Evolutionary conservation across 139 green algal genomes (phyloP).

Genomic region (Microglena sp.): DNA sequence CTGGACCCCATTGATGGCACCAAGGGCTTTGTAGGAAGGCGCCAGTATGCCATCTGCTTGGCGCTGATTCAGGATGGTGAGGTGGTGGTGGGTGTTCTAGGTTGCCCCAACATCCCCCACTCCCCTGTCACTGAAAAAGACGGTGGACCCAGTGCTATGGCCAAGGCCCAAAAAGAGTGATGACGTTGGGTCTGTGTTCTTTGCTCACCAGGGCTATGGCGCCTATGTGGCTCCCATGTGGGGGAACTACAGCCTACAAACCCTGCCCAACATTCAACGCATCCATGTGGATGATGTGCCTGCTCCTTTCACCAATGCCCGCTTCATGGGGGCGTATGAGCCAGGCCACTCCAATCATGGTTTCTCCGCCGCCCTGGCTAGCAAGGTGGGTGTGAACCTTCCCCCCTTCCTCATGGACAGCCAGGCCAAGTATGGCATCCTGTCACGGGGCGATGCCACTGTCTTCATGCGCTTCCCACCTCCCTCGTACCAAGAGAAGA

Average conservation of each 20-base stretch:
- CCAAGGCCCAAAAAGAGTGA: neutral
- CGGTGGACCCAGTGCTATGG: neutral
- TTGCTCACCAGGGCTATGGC: too few species aligned
- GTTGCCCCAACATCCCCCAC: conserved; percentile 88
- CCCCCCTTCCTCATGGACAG: conserved; percentile 66
- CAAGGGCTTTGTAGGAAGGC: conserved; percentile 78
- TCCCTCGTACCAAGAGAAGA: conserved; percentile 72
- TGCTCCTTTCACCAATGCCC: conserved; percentile 12
- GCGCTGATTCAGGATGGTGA: conserved; percentile 62
- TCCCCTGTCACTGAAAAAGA: conserved; percentile 15
- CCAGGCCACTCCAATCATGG: conserved; percentile 61
- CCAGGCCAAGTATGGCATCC: conserved; percentile 86
- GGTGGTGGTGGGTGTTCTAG: conserved; percentile 76
- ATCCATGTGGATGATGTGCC: conserved; percentile 20
- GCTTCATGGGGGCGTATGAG: conserved; percentile 86
- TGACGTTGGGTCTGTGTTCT: too few species aligned
- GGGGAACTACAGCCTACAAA: too few species aligned
- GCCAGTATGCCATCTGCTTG: conserved; percentile 91
- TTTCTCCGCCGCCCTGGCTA: conserved; percentile 43
- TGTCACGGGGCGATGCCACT: conserved; percentile 61
- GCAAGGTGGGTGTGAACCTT: conserved; percentile 34
- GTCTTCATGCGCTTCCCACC: conserved; percentile 88
- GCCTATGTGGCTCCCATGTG: too few species aligned
- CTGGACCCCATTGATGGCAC: conserved; percentile 91
- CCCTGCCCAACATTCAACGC: conserved; percentile 34